Percentiles rank a stretch among this genome's conserved stretches.
Evolutionary conservation across 768 basidiomycete species (phyloP).

Genomic region (Sistotremastrum niveocremeum): DNA sequence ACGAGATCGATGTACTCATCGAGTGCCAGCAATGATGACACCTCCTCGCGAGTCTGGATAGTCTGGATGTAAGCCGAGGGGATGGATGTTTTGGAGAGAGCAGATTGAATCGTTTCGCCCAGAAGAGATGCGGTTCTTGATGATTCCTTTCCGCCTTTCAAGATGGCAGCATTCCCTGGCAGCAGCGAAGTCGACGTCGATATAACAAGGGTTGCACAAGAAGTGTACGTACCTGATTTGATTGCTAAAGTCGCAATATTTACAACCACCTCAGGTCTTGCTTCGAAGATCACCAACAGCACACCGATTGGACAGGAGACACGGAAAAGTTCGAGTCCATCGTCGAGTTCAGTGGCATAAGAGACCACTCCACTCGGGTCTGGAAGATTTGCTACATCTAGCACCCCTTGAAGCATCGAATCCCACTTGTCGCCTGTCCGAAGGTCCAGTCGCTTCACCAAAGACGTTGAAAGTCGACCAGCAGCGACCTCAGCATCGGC

Average conservation of each 20-base stretch:
- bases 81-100: constrained; percentile 58
- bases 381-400: constrained; percentile 73
- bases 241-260: constrained; percentile 94
- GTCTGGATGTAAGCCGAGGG: constrained; percentile 79
- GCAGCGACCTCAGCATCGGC: constrained; percentile 67
- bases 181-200: background rate
- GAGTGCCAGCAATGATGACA: constrained; percentile 71
- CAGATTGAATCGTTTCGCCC: constrained; percentile 64
- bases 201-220: background rate
- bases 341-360: constrained; percentile 85
- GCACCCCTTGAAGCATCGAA: constrained; percentile 81
- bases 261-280: constrained; percentile 92
- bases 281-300: constrained; percentile 92
- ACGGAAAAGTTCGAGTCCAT: constrained; percentile 76
- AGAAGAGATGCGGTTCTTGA: constrained; percentile 64
- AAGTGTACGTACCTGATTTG: constrained; percentile 64
- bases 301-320: constrained; percentile 96
- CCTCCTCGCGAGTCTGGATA: constrained; percentile 84
- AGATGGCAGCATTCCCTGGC: constrained; percentile 87
- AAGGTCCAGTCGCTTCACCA: constrained; percentile 80
- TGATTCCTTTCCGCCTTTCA: constrained; percentile 97
- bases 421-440: constrained; percentile 79
- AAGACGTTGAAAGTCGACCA: constrained; percentile 69
- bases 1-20: constrained; percentile 94
- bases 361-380: constrained; percentile 80